Base-by-base conservation (phyloP, 1,284 basidiomycete genomes). In the Cronartium ribicola region DNA sequence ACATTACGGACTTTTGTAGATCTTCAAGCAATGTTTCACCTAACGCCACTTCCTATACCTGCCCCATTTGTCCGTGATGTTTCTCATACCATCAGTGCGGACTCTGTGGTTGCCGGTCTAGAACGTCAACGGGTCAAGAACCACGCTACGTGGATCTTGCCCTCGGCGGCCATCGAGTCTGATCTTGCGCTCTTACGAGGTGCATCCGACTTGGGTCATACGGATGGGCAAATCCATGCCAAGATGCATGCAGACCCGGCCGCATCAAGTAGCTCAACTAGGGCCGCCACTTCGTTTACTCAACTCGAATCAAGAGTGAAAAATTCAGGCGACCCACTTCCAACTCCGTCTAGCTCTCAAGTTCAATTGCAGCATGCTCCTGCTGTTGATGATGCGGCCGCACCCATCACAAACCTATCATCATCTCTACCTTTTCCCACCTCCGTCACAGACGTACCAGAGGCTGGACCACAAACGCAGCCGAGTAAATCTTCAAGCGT, bases 1-100 rank as follows among this genome's bases (percentile, higher is more conserved):
- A 14, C 48, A 20, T 14, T 20, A 4, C 14, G 20, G 59, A 20
- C 6, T 29, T 20, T 6, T 62, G n/a, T 46, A 69, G 67, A 69
- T 51, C 60, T 69, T 40, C 67, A 69, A 69, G 67, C 67, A 8
- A 69, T 69, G 37, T 69, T 69, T 46, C 67, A 69, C 51, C 40
- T 69, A 7, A 61, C 57, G n/a, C 67, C 67, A 5, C 57, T 60
- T 51, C 67, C 67, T 17, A 61, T 22, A 29, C 48, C 22, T 51
- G 22, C 48, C 22, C 48, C 48, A 20, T 51, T 51, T 20, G 48
- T 51, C 22, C 48, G 17, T 51, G 22, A 51, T 14, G 48, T 20
- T 51, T 14, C 48, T 14, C 22, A 20, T 20, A 51, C 48, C 22
- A 51, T 51, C 48, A 51, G 48, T 14, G 48, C 48, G 1, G 48